Evolutionary conservation across 257 asterid genomes (phyloP).

Genomic region (Plectranthus barbatus): DNA sequence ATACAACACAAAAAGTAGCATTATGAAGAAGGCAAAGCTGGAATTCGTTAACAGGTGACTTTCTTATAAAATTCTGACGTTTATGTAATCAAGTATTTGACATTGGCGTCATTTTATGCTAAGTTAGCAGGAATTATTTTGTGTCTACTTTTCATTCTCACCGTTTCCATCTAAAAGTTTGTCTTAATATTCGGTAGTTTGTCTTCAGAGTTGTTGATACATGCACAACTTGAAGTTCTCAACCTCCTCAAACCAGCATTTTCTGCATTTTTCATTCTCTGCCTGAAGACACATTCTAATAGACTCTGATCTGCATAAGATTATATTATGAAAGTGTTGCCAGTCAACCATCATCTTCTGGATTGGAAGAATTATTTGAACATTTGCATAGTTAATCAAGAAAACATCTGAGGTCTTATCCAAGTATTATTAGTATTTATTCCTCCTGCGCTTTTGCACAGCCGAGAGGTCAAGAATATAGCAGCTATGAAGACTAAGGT

Average conservation of each 20-base stretch:
- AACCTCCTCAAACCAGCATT: neutral
- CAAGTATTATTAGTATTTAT: neutral
- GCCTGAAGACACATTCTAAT: neutral
- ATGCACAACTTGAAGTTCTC: neutral
- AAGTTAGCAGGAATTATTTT: neutral
- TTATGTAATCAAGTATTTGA: neutral
- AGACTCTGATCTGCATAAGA: neutral
- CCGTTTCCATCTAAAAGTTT: neutral
- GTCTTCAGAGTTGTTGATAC: neutral
- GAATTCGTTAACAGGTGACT: conserved; percentile 73
- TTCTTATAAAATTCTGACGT: neutral
- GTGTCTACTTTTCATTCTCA: neutral
- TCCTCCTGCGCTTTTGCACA: conserved; percentile 30
- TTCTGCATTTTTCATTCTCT: neutral
- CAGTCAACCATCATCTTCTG: neutral
- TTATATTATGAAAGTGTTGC: neutral
- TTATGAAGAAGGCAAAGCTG: conserved; percentile 88
- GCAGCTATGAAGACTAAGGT: conserved; percentile 57
- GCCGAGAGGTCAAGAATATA: conserved; percentile 68
- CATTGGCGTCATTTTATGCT: neutral
- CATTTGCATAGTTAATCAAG: neutral
- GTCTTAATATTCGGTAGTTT: neutral
- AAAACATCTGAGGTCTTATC: neutral
- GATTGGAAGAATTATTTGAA: neutral
- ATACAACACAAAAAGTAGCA: conserved; percentile 62